Evolutionary conservation across 202 grass and related monocot genomes (phyloP), one percentile per base, ranked within the genome.

Genomic region (Brachypodium distachyon): DNA sequence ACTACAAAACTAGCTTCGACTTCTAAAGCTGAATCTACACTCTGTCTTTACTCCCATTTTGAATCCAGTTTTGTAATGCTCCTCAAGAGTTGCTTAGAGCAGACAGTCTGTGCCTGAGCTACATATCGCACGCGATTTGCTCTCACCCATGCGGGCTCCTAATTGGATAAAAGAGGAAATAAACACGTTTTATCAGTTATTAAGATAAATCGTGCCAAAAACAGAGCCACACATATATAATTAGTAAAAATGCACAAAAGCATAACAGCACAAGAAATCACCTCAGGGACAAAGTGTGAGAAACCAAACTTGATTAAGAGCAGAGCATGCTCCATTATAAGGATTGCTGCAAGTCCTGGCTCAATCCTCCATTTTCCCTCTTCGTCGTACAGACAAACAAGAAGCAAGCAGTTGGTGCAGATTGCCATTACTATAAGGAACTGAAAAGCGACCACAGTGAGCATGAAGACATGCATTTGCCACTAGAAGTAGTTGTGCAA

Each of bases 231-330:
- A 31, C 26, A 48, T 3, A 69, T n/a, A 31, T 60, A 62, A 81
- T 26, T 32, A 42, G 11, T 48, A 50, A 9, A 81, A 10, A 61
- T 28, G 16, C 57, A 81, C 16, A 43, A 16, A 60, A 51, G n/a
- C 32, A 49, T 19, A 79, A 23, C 38, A 32, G 55, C 10, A 68
- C 37, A 80, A 58, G 58, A 70, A 39, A 65, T 90, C 60, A 97
- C 94, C 94, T 99, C 96, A 13, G 96, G 96, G 40, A 99, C 96
- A 18, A 93, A 99, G 78, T 99, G 87, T n/a, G 96, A 95, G 81
- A 99, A 95, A 37, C 89, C 96, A 65, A 99, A 99, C 78, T 99
- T 99, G 74, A 99, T 84, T 40, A 99, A 84, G 65, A 99, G 92
- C 70, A 93, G 96, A 81, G 77, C 82, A 47, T 99, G 96, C 73